phyloP scores from a whole-genome alignment of 2,329 filamentous ascomycete genomes.

The Byssothecium circinans region DNA sequence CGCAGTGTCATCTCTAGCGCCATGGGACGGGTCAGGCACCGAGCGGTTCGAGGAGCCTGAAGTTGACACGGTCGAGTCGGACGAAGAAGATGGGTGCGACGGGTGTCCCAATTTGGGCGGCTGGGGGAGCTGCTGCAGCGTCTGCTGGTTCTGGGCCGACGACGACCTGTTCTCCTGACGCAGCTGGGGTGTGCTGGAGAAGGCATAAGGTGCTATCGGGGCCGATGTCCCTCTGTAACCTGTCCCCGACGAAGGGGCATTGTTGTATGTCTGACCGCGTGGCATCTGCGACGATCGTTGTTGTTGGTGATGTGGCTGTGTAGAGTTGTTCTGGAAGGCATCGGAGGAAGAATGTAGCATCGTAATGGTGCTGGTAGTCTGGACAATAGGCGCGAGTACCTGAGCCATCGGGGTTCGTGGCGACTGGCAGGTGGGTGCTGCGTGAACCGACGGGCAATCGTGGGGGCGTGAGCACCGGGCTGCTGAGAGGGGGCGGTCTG shows the following conservation, averaged over 20 bases:
- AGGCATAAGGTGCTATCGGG: constrained; percentile 55
- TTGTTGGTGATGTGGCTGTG: constrained; percentile 41
- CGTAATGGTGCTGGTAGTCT: constrained; percentile 51
- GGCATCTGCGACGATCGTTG: constrained; percentile 47
- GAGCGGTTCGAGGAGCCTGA: constrained; percentile 56
- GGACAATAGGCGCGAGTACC: constrained; percentile 52
- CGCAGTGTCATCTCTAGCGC: constrained; percentile 55
- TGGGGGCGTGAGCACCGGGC: constrained; percentile 17
- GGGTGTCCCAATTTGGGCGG: constrained; percentile 38
- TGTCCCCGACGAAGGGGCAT: constrained; percentile 41
- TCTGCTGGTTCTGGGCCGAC: constrained; percentile 54
- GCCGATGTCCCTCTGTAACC: constrained; percentile 48
- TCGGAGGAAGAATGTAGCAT: constrained; percentile 55
- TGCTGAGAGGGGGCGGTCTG: constrained; percentile 21
- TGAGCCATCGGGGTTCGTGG: constrained; percentile 44
- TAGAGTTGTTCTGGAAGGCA: constrained; percentile 47
- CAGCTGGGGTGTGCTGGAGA: constrained; percentile 56
- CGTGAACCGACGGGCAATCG: constrained; percentile 21
- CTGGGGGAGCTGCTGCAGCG: constrained; percentile 33
- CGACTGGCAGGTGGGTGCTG: constrained; percentile 21
- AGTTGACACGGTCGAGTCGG: constrained; percentile 50
- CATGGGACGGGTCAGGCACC: constrained; percentile 30
- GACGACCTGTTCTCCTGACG: constrained; percentile 59
- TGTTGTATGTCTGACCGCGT: constrained; percentile 50
- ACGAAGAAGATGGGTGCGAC: constrained; percentile 45